A percentile compares a stretch with the other conserved stretches of the same genome.
phyloP scores from a whole-genome alignment of 192 early-diverging fungal genomes.

The Rhizophagus sp. region DNA sequence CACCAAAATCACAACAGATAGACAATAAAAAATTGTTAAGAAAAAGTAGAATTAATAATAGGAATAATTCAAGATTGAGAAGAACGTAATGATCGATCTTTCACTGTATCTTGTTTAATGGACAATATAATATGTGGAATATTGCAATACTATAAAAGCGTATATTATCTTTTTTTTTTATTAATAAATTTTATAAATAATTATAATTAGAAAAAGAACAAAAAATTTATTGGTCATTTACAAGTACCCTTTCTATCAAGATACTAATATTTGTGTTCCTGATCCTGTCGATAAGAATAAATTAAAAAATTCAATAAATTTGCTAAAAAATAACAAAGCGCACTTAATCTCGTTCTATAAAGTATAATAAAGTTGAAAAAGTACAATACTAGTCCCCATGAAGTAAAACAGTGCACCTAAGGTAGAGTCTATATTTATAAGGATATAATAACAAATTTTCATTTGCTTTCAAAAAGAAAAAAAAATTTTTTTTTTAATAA shows the following conservation, averaged over 20 bases:
- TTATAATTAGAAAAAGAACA: no score
- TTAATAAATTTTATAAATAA: no score
- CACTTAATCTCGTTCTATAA: slow-evolving; percentile 74
- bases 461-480: not conserved
- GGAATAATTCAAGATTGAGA: not conserved
- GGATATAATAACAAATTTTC: no score
- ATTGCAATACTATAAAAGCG: no score
- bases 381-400: slow-evolving; percentile 64
- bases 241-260: slow-evolving; percentile 61
- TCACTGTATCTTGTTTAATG: not conserved
- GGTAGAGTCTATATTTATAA: no score
- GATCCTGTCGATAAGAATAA: slow-evolving; percentile 56
- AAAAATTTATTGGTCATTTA: no score
- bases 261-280: slow-evolving; percentile 46
- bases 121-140: not conserved
- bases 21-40: not conserved
- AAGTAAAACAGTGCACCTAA: slow-evolving; percentile 73
- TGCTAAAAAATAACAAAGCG: not conserved
- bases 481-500: not conserved
- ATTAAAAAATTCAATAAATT: not conserved
- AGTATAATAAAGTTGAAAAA: slow-evolving; percentile 78
- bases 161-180: no score
- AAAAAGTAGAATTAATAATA: not conserved
- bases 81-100: not conserved
- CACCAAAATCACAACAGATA: not conserved